Base-by-base conservation (phyloP, 1,284 basidiomycete genomes). In the Stereum hirsutum region DNA sequence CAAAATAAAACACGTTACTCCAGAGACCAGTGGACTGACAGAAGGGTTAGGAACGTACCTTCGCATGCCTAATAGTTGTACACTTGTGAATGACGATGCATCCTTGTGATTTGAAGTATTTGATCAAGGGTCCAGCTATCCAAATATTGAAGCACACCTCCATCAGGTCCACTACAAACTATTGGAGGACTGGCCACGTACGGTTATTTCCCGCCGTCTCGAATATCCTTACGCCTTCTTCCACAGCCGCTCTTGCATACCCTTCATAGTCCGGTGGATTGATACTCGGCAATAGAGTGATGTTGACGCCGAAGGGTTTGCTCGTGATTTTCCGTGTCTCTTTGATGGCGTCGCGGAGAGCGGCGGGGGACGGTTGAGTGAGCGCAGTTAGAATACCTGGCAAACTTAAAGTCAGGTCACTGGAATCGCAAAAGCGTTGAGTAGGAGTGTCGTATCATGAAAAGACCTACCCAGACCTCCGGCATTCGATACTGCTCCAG, bases 201-300 rank as follows among this genome's bases (percentile, higher is more conserved):
- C 87, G 87, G 58, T 84, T 91, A 60, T 87, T 92, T 8, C 93
- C 93, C 1, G 93, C 93, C 0, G 93, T 97, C 68, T 97, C 94
- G 57, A 94, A 92, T 41, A 96, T 82, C 53, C 66, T 70, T 10
- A 95, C 74, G n/a, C 89, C 89, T 57, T 94, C 93, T 45, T 90
- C 89, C 41, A 96, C 75, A 4, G 91, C 86, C 2, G 75, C 92
- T 10, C 76, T 70, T 1, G 86, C 85, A 53, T 84, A 93, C 5
- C 83, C 89, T 43, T 75, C 75, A 52, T 97, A 97, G 57, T 95
- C 90, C 1, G 94, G 93, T 0, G 93, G 91, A 46, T 80, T 88
- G 56, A 97, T 96, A 23, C 78, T 79, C 0, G 94, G 93, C 19
- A 96, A 69, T 11, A 97, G 66, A 1, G 94, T 96, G 53, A 96